A percentile compares a stretch with the other conserved stretches of the same genome.
phyloP scores from a whole-genome alignment of 1,284 basidiomycete genomes.

The Ustilago esculenta region DNA sequence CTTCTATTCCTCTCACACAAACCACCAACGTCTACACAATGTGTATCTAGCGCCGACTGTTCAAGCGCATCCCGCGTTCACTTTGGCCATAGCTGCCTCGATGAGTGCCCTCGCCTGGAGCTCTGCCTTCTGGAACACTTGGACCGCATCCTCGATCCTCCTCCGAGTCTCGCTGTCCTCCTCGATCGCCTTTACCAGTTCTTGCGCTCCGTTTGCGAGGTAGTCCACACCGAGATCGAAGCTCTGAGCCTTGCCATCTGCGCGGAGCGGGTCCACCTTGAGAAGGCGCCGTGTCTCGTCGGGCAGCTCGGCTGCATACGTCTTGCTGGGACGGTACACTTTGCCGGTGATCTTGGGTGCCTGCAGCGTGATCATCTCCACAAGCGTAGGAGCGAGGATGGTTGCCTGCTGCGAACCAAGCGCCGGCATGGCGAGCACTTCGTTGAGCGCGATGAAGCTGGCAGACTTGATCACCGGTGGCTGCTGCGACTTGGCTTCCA shows the following conservation, averaged over 20 bases:
- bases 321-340: constrained; percentile 31
- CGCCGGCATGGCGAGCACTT: constrained; percentile 34
- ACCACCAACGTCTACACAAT: no score
- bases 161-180: constrained; percentile 23
- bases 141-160: constrained; percentile 35
- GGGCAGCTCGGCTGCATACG: constrained; percentile 16
- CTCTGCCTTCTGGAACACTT: constrained; percentile 29
- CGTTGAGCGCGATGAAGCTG: constrained; percentile 31
- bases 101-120: constrained; percentile 27
- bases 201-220: constrained; percentile 15
- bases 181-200: constrained; percentile 14
- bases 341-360: constrained; percentile 4
- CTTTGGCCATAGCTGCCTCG: constrained; percentile 24
- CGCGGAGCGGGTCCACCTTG: constrained; percentile 26
- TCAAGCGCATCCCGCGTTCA: no score
- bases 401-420: constrained; percentile 35
- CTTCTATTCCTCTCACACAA: no score
- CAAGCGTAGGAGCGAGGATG: constrained; percentile 27
- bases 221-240: constrained; percentile 23
- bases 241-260: constrained; percentile 16
- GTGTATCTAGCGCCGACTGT: no score
- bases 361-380: constrained; percentile 17
- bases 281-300: constrained; percentile 15
- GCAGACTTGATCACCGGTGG: constrained; percentile 36
- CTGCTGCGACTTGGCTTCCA: neutral